Base-by-base conservation (phyloP, 2,329 filamentous ascomycete genomes). In the Macrophomina pseudophaseolina region DNA sequence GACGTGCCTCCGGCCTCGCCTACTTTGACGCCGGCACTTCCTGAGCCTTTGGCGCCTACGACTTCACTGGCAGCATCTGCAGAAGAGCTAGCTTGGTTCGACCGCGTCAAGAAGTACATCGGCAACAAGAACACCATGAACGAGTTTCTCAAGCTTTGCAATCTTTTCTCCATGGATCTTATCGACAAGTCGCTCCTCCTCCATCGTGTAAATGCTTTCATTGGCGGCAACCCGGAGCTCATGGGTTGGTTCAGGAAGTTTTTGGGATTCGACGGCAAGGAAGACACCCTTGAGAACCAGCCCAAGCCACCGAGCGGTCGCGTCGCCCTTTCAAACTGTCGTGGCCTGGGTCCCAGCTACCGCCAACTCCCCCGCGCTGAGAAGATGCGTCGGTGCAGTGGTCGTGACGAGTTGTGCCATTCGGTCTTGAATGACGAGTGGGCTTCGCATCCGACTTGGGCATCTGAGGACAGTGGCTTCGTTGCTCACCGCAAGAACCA, bases 381-480 rank as follows among this genome's bases (percentile, higher is more conserved):
- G 77, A 90, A 93, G 11, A 88, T 95, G 68, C 96, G 97, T 81
- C 88, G 91, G 0, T 99, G 95, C 81, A 95, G 92, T 74, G 95
- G 95, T 11, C 91, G 95, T 53, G 95, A 99, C 75, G 93, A 97
- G 77, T 89, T 99, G 71, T 99, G 95, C 80, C 90, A 92, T 71
- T 90, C 91, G 30, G 94, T 99, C 0, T 84, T 99, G 65, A 99
- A 99, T 71, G 95, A 99, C 72, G 92, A 97, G 71, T 99, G 95
- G 95, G 95, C 95, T 1, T 98, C 94, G 32, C 95, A 99, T 80
- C 95, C 95, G 3, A 99, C 95, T 0, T 99, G 95, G 95, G 95
- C 94, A 1, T 98, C 94, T 0, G 95, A 99, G 79, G 95, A 99
- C 75, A 97, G 92, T 52, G 95, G 95, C 0, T 99, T 99, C 73